phyloP scores from a whole-genome alignment of 202 grass and related monocot genomes.

The Alloteropsis angusta region DNA sequence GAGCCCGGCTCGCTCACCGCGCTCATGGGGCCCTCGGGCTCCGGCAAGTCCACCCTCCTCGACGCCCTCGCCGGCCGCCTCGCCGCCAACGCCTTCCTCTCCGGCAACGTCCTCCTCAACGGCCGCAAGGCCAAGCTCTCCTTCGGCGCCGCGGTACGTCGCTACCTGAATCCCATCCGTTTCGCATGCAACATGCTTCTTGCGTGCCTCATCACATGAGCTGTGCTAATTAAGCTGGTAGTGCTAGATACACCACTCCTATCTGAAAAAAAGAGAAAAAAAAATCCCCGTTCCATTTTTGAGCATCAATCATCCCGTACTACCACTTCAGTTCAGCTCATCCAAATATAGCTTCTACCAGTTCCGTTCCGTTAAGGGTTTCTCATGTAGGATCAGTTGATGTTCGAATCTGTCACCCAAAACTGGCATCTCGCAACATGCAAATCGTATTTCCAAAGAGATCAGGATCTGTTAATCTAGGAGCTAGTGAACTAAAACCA shows the following conservation, averaged over 20 bases:
- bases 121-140: constrained; percentile 85
- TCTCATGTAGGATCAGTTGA: background rate
- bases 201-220: background rate
- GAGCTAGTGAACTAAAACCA: background rate
- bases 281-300: background rate
- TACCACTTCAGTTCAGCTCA: background rate
- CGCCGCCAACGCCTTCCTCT: constrained; percentile 78
- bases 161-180: background rate
- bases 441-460: background rate
- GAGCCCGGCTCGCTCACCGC: constrained; percentile 83
- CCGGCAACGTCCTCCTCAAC: constrained; percentile 74
- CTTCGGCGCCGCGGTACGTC: constrained; percentile 81
- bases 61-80: constrained; percentile 78
- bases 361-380: constrained; percentile 4
- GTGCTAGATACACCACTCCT: background rate
- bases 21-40: constrained; percentile 84
- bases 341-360: background rate
- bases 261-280: no score
- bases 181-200: background rate
- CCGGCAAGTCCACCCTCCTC: constrained; percentile 88
- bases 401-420: background rate
- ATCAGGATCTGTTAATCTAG: background rate
- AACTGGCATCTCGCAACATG: background rate
- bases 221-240: background rate
- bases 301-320: background rate